Base-by-base conservation (phyloP, 2,329 filamentous ascomycete species). In the Karstenula rhodostoma region DNA sequence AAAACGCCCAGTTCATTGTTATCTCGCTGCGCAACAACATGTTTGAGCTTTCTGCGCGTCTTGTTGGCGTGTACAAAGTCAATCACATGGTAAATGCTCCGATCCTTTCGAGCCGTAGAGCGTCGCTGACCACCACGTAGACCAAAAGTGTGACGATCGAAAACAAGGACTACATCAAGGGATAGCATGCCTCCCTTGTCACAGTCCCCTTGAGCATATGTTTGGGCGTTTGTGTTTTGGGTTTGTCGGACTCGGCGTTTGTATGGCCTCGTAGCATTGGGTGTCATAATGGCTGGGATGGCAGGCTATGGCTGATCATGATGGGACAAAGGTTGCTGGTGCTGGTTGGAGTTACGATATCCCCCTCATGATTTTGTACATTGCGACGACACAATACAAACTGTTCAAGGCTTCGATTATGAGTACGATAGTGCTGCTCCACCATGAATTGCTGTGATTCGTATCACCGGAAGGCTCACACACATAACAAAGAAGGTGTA, bases 1-100 rank as follows among this genome's bases (percentile, higher is more conserved):
- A 97, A 85, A 99, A 99, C 80, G 96, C 95, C 1, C 95, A 99
- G 77, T 99, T 99, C 78, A 95, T 99, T 70, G 95, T 99, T 74
- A 99, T 99, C 75, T 97, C 93, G 17, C 84, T 99, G 72, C 86
- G 95, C 73, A 99, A 99, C 81, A 99, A 99, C 83, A 99, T 99
- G 95, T 99, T 99, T 79, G 95, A 99, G 84, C 88, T 99, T 65
- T 94, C 96, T n/a, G 89, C 93, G 59, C 87, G 96, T 58, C 86
- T 99, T 61, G 93, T 99, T 15, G 96, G 96, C 68, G 95, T 99
- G 58, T 99, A 99, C 84, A 99, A 99, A 84, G 95, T 99, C 77
- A 98, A 96, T 80, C 94, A 99, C 79, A 99, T 98, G 88, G 84
- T 85, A 73, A 73, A 82, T 70, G 35, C 13, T 52, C 53, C 49